Percentiles rank a stretch among this genome's conserved stretches.
Conservation (phyloP, 176 grass and related monocot genomes). For the Aegilops umbellulata region DNA sequence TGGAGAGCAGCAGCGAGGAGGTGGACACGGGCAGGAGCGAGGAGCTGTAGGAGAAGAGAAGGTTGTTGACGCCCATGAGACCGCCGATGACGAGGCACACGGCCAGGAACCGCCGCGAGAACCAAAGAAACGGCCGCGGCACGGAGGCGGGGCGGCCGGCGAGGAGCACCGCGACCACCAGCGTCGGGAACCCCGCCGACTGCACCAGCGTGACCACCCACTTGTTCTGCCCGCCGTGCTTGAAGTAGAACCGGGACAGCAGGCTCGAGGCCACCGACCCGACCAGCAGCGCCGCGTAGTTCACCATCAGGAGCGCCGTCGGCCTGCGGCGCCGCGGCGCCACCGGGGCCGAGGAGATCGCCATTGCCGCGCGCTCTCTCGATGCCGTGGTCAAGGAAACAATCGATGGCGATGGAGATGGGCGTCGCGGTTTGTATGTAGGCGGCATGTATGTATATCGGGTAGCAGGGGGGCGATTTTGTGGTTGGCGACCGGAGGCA, state of each 20-base stretch:
- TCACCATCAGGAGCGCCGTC: slow-evolving; percentile 45
- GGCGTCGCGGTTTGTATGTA: not conserved
- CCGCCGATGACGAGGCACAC: slow-evolving; percentile 64
- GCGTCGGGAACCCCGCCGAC: slow-evolving; percentile 82
- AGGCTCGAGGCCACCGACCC: slow-evolving; percentile 78
- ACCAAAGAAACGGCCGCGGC: slow-evolving; percentile 42
- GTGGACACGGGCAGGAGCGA: slow-evolving; percentile 83
- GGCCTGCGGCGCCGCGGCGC: not conserved
- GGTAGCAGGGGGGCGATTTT: not conserved
- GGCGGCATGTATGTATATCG: not conserved
- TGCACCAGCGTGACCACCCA: slow-evolving; percentile 88
- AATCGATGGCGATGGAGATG: not conserved
- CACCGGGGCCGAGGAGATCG: not conserved
- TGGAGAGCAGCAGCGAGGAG: slow-evolving; percentile 79
- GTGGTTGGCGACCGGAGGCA: not conserved
- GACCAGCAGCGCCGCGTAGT: slow-evolving; percentile 65
- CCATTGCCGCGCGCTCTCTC: not conserved
- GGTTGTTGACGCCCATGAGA: slow-evolving; percentile 74
- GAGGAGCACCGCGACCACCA: slow-evolving; percentile 32
- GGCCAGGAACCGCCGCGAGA: slow-evolving; percentile 49
- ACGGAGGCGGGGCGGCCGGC: not conserved
- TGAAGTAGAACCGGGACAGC: slow-evolving; percentile 85
- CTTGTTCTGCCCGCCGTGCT: slow-evolving; percentile 61
- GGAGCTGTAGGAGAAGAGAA: slow-evolving; percentile 79
- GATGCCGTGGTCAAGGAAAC: not conserved